phyloP scores from a whole-genome alignment of 345 rosid species.

The Boechera retrofracta region DNA sequence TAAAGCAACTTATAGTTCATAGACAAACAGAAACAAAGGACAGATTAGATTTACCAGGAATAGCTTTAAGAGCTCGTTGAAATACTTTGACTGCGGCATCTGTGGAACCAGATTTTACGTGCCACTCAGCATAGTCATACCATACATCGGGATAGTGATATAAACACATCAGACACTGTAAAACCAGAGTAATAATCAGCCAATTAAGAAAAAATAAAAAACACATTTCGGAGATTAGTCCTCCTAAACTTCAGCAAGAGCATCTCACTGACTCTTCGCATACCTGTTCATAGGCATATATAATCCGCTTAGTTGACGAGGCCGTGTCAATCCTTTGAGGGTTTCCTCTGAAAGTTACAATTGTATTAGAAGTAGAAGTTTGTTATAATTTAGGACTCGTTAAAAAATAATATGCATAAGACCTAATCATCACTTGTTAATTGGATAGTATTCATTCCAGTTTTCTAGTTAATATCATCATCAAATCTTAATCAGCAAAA shows the following conservation, averaged over 20 bases:
- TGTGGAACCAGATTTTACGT: conserved; percentile 77
- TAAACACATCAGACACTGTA: conserved; percentile 91
- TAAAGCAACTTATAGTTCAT: conserved; percentile 12
- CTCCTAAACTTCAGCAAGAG: conserved; percentile 19
- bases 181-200: conserved; percentile 40
- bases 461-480: conserved; percentile 21
- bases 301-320: conserved; percentile 78
- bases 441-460: conserved; percentile 10
- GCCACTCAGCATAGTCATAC: conserved; percentile 98
- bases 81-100: conserved; percentile 94
- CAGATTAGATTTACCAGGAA: conserved; percentile 64
- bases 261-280: conserved; percentile 22
- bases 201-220: not conserved
- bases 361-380: conserved; percentile 19
- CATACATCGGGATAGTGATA: conserved; percentile 94
- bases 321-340: conserved; percentile 90
- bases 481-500: conserved; percentile 7
- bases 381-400: conserved; percentile 8
- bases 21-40: conserved; percentile 17
- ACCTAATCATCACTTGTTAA: conserved; percentile 25
- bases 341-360: conserved; percentile 69
- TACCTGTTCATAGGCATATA: conserved; percentile 95
- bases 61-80: conserved; percentile 95
- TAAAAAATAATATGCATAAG: conserved; percentile 8
- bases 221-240: conserved; percentile 20